These are phyloP conservation scores for Yamadazyma kitorensis DNA, from an alignment of 805 yeast genomes.

Conservation along the genomic window DNA sequence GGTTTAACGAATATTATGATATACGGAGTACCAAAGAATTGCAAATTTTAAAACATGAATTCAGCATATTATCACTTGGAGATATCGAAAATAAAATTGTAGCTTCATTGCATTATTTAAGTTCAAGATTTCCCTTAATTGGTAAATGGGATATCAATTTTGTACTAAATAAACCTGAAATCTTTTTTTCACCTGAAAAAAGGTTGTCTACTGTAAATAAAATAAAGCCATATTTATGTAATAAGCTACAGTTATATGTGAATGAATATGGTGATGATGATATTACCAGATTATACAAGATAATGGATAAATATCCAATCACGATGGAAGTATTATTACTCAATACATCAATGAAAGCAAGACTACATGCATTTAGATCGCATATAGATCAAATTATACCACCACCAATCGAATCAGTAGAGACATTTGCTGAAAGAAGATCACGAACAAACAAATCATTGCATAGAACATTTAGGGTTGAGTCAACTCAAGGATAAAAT, in stretches of 20 bases:
- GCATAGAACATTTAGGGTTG: constrained; percentile 1
- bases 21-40: constrained; percentile 15
- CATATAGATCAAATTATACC: constrained; percentile 20
- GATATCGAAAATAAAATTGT: constrained; percentile 7
- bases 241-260: constrained; percentile 16
- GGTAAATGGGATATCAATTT: constrained; percentile 10
- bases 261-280: constrained; percentile 17
- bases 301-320: constrained; percentile 34
- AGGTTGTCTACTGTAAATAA: constrained; percentile 20
- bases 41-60: constrained; percentile 6
- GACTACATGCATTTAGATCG: constrained; percentile 18
- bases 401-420: constrained; percentile 15
- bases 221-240: constrained; percentile 17
- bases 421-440: constrained; percentile 20
- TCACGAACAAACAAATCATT: constrained; percentile 24
- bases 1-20: constrained; percentile 27
- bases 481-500: constrained; percentile 4
- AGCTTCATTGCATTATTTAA: constrained; percentile 1
- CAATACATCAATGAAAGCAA: background rate
- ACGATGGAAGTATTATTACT: constrained; percentile 28
- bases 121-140: constrained; percentile 5
- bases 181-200: constrained; percentile 31
- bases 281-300: constrained; percentile 19
- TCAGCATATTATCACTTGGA: too few species aligned
- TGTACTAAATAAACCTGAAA: constrained; percentile 21